Evolutionary conservation across 2,329 filamentous ascomycete genomes (phyloP).

Genomic region (Diaporthe destruens): DNA sequence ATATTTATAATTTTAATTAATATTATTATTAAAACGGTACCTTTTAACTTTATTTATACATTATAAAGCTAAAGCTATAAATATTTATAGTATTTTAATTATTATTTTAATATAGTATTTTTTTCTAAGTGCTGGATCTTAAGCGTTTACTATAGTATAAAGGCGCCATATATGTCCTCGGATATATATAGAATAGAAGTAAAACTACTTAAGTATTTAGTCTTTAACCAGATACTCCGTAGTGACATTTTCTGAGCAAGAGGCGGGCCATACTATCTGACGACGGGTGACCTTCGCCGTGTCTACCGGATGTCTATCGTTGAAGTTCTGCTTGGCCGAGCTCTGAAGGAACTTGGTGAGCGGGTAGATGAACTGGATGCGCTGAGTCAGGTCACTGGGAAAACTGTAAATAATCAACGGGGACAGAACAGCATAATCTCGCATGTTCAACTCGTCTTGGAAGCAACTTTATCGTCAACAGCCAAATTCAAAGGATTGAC

Average conservation of each 20-base stretch:
- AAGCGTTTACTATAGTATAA: too few relatives aligned
- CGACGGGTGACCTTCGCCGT: background rate
- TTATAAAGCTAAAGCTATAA: too few relatives aligned
- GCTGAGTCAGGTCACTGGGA: slow-evolving; percentile 10
- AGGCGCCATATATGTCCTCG: too few relatives aligned
- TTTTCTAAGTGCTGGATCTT: too few relatives aligned
- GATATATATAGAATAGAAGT: too few relatives aligned
- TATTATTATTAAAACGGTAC: too few relatives aligned
- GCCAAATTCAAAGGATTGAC: background rate
- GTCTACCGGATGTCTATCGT: background rate
- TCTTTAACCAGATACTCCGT: slow-evolving; percentile 27
- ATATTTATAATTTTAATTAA: too few relatives aligned
- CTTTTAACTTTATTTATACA: too few relatives aligned
- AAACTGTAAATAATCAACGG: slow-evolving; percentile 28
- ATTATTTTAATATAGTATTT: too few relatives aligned
- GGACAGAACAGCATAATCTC: slow-evolving; percentile 9
- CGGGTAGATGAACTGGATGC: slow-evolving; percentile 32
- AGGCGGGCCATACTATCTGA: slow-evolving; percentile 4
- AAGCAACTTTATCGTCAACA: background rate
- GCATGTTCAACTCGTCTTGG: slow-evolving; percentile 17
- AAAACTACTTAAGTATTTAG: too few relatives aligned
- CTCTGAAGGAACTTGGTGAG: slow-evolving; percentile 16
- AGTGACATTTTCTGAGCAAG: slow-evolving; percentile 26
- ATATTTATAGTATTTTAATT: too few relatives aligned
- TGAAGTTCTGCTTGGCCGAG: slow-evolving; percentile 22